Base-by-base conservation (phyloP, 2,329 filamentous ascomycete species). In the Tolypocladium tropicale region DNA sequence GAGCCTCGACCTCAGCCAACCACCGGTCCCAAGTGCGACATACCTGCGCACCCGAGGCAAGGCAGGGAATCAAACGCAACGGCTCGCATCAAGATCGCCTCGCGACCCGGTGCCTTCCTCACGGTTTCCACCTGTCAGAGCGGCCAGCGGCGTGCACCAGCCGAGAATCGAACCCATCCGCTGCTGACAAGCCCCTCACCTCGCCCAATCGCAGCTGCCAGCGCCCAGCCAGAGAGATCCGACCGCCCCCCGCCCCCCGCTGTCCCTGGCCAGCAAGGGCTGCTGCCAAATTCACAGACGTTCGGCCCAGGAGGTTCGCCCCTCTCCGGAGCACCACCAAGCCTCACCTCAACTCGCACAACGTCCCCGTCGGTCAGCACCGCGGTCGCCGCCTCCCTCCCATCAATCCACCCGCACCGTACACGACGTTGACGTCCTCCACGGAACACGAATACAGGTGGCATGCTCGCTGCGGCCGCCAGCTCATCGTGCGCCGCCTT, bases 401-500 rank as follows among this genome's bases (percentile, higher is more conserved):
- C 46, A 16, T 49, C 25, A 25, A 16, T 49, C 46, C 28, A n/a
- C 21, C 7, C 25, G 46, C 25, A 32, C 28, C 28, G 28, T 32
- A 49, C 30, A 21, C 46, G 28, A 49, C 28, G 28, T 49, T 10
- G 28, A 21, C 51, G 53, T 48, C 33, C 25, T 53, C 21, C 46
- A 39, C 49, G n/a, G 36, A 43, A 33, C 37, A 32, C 34, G 9
- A 39, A 48, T 51, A 51, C 48, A 43, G 52, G 58, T 61, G 59
- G 62, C 56, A 65, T 62, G 61, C 57, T 56, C 55, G 53, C 58
- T 59, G 57, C 54, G 23, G 30, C 55, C 56, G 23, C 51, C 53
- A 46, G 54, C 36, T 56, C 53, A 58, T 52, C 56, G 50, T 53
- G 56, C 60, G 57, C 59, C 59, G 57, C 60, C 64, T 61, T 58